phyloP scores from a whole-genome alignment of 2,329 filamentous ascomycete genomes.

The Sporothrix brasiliensis region DNA sequence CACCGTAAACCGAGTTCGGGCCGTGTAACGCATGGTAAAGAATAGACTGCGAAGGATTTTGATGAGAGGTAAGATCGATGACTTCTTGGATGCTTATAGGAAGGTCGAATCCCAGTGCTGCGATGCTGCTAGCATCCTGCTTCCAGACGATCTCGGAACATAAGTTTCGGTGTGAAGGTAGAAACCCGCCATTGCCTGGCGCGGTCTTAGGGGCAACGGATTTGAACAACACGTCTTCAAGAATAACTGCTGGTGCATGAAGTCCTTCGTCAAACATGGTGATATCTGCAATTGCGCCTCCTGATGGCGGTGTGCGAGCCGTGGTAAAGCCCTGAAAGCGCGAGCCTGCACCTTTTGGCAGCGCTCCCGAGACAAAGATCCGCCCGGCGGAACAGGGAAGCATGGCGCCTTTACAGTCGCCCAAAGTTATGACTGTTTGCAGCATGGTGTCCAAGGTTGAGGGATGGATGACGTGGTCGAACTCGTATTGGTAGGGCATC shows the following conservation, averaged over 20 bases:
- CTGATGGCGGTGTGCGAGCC: slow-evolving; percentile 43
- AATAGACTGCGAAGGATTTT: slow-evolving; percentile 46
- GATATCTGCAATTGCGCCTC: slow-evolving; percentile 50
- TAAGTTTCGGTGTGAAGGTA: slow-evolving; percentile 54
- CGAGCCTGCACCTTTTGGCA: slow-evolving; percentile 42
- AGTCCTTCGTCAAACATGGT: slow-evolving; percentile 47
- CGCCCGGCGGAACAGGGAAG: slow-evolving; percentile 53
- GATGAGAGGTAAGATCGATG: slow-evolving; percentile 46
- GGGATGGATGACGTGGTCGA: slow-evolving; percentile 59
- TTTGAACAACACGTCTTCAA: slow-evolving; percentile 52
- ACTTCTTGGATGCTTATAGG: slow-evolving; percentile 39
- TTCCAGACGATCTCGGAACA: slow-evolving; percentile 56
- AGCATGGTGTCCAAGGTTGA: slow-evolving; percentile 60
- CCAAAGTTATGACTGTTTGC: slow-evolving; percentile 54
- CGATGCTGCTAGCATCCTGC: slow-evolving; percentile 43
- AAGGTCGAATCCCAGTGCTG: background rate
- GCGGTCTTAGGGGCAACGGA: slow-evolving; percentile 42
- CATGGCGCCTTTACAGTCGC: slow-evolving; percentile 49
- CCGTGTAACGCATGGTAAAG: slow-evolving; percentile 41
- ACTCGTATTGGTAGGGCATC: slow-evolving; percentile 60
- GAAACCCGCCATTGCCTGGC: slow-evolving; percentile 43
- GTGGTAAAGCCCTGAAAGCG: slow-evolving; percentile 50
- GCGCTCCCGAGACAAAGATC: slow-evolving; percentile 50
- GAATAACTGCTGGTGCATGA: slow-evolving; percentile 45
- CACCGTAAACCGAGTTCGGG: background rate